These are phyloP conservation scores for Euptelea pleiosperma DNA, from an alignment of 164 flowering plant genomes.

Conservation along the genomic window DNA sequence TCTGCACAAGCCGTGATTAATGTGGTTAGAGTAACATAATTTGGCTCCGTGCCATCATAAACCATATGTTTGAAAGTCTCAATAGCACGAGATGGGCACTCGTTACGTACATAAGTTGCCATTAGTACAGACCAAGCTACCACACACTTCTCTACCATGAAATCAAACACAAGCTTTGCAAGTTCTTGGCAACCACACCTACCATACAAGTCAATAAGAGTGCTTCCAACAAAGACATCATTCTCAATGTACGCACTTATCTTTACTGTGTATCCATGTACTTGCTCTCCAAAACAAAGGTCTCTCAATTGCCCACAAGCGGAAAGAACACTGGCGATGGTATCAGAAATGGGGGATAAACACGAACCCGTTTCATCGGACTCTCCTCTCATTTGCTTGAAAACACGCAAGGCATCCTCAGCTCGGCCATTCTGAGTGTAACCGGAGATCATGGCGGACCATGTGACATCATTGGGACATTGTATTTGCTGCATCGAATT, in stretches of 20 bases:
- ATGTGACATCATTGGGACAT: constrained; percentile 20
- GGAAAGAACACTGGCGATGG: constrained; percentile 17
- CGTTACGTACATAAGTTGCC: constrained; percentile 15
- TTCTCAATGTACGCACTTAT: constrained; percentile 19
- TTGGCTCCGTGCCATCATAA: constrained; percentile 15
- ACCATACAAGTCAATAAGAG: constrained; percentile 23
- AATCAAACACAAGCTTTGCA: constrained; percentile 22
- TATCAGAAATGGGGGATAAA: constrained; percentile 20
- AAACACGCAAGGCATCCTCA: constrained; percentile 17
- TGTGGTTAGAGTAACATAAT: constrained; percentile 24
- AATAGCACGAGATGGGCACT: constrained; percentile 15
- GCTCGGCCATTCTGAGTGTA: constrained; percentile 18
- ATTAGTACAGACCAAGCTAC: constrained; percentile 27
- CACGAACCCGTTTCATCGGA: constrained; percentile 8
- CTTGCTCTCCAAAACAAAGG: constrained; percentile 21
- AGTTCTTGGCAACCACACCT: constrained; percentile 14
- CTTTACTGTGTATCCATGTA: constrained; percentile 22
- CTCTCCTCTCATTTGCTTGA: constrained; percentile 18
- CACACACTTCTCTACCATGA: constrained; percentile 27
- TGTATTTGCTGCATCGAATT: constrained; percentile 9
- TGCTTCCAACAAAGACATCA: constrained; percentile 26
- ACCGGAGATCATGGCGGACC: constrained; percentile 25
- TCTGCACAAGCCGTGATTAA: constrained; percentile 23
- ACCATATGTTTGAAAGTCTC: constrained; percentile 26
- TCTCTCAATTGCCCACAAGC: constrained; percentile 24